Evolutionary conservation across 2,329 filamentous ascomycete species (phyloP).

Genomic region (Aspergillus phoenicis): DNA sequence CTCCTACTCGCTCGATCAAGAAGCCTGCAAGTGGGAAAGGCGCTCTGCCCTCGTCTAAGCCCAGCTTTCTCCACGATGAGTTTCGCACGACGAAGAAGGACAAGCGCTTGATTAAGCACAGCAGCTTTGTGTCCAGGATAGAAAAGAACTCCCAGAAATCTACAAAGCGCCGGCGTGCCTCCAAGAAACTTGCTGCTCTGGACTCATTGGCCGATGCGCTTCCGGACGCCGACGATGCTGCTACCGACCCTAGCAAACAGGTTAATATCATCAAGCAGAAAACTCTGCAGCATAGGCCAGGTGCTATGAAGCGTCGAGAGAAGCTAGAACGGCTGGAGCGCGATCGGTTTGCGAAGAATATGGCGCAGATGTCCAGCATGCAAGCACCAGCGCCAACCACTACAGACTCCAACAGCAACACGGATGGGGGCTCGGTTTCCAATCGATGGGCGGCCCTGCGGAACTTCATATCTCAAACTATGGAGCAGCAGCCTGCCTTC

Average conservation of each 20-base stretch:
- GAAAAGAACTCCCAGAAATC: slow-evolving; percentile 61
- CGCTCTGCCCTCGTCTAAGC: slow-evolving; percentile 21
- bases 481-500: slow-evolving; percentile 87
- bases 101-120: slow-evolving; percentile 80
- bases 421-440: slow-evolving; percentile 45
- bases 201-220: slow-evolving; percentile 78
- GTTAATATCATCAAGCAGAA: slow-evolving; percentile 73
- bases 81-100: slow-evolving; percentile 78
- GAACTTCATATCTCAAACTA: slow-evolving; percentile 79
- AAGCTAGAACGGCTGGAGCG: slow-evolving; percentile 77
- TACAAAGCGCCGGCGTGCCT: slow-evolving; percentile 67
- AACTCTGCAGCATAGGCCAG: slow-evolving; percentile 73
- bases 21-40: slow-evolving; percentile 23
- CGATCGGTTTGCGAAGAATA: slow-evolving; percentile 78
- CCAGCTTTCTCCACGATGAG: slow-evolving; percentile 33
- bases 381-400: slow-evolving; percentile 30
- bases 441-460: slow-evolving; percentile 79
- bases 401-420: slow-evolving; percentile 14
- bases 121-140: slow-evolving; percentile 75
- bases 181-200: slow-evolving; percentile 77
- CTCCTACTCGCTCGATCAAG: slow-evolving; percentile 28
- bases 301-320: slow-evolving; percentile 81
- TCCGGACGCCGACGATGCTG: slow-evolving; percentile 60
- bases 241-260: slow-evolving; percentile 50
- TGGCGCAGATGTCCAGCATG: slow-evolving; percentile 69